Base-by-base conservation (phyloP, 305 asterid species). In the Vinca major region DNA sequence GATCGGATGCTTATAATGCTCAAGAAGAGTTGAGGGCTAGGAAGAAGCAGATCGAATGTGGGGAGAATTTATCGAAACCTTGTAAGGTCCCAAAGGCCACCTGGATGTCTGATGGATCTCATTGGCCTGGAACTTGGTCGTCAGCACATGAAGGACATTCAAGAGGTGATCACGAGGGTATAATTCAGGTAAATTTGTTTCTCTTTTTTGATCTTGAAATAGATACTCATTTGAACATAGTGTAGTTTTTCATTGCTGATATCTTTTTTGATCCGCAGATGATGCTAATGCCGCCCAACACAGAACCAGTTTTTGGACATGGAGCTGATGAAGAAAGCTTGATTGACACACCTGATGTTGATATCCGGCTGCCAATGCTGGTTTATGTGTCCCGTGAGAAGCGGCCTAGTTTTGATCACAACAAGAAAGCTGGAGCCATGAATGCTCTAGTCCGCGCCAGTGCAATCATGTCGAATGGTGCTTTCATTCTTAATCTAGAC, bases 371-470 rank as follows among this genome's bases (percentile, higher is more conserved):
- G 73, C 98, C 98, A 0, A 92, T 89, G 97, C 75, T 90, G 20
- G 98, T 92, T 53, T 92, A 92, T 43, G 96, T 89, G 4, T 92
- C 97, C 20, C 90, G 97, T 0, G 98, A 92, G 76, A 92, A 92
- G 62, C 72, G 97, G 2, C 82, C 92, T 19, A 76, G 82, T 36
- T 92, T 86, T 63, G 97, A 92, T 55, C 98, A 92, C 76, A 92
- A 88, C 88, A 92, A 92, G 87, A 92, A 92, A 73, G 96, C 97
- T 4, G 98, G 97, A 4, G 98, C 97, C 0, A 92, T 92, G 96
- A 92, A 92, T 68, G 88, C 97, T 4, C 67, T 90, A n/a, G 98
- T 92, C 36, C 89, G 98, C 0, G 91, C 95, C 11, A 88, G 96
- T 70, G 97, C 96, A 1, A 88, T 92, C 36, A 87, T 92, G 90